phyloP scores from a whole-genome alignment of 768 basidiomycete species.

The Trametes elegans region DNA sequence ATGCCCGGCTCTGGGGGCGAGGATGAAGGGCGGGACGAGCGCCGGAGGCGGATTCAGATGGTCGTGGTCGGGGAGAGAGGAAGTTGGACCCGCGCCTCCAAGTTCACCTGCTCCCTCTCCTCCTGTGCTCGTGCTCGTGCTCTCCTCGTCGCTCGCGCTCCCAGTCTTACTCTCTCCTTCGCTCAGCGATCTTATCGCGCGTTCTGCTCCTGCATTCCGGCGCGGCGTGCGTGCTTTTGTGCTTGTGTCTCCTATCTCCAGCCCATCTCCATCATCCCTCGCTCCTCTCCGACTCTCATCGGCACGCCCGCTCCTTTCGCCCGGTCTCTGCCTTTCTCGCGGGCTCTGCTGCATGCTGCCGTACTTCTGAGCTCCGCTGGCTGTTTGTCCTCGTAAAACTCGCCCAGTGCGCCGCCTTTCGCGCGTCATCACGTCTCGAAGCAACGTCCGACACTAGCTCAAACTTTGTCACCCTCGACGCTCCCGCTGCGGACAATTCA shows the following conservation, averaged over 20 bases:
- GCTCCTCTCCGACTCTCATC: constrained; percentile 1
- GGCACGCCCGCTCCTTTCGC: not conserved
- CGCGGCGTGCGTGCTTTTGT: not conserved
- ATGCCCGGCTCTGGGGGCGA: not conserved
- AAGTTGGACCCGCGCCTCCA: not conserved
- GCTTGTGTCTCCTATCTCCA: not conserved
- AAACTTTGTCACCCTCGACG: not conserved
- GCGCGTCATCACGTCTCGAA: constrained; percentile 5
- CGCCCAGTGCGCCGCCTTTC: not conserved
- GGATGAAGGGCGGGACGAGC: constrained; percentile 3
- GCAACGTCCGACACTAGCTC: not conserved
- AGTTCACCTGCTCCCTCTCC: not conserved
- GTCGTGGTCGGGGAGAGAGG: not conserved
- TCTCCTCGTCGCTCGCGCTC: not conserved
- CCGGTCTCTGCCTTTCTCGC: not conserved
- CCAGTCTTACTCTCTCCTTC: not conserved
- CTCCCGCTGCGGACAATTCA: not conserved
- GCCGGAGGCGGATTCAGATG: not conserved
- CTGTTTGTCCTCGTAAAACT: not conserved
- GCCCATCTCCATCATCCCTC: not conserved
- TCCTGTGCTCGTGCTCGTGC: not conserved
- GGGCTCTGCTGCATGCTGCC: no score
- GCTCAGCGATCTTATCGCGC: constrained; percentile 8
- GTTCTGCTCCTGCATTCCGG: not conserved
- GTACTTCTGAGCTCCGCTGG: not conserved